Evolutionary conservation across 345 rosid species (phyloP), one percentile per base, ranked within the genome.

Genomic region (Rhodamnia argentea): DNA sequence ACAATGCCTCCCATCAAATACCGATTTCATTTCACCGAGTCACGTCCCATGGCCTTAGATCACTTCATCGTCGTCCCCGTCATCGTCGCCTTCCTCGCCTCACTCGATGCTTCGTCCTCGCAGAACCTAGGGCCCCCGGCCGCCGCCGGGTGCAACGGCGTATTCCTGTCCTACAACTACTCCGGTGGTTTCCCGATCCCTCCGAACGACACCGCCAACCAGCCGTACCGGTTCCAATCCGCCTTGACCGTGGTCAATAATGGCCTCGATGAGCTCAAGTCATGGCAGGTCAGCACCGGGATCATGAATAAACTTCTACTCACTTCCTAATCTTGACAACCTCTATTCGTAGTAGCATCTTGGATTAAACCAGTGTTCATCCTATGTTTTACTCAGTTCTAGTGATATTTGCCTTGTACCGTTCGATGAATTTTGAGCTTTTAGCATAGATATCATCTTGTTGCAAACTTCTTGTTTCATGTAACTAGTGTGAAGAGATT

Each of bases 201-300:
- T 1, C 93, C 93, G 7, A 85, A 55, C 13, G 89, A 90, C 84
- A 85, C 92, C 16, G 3, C 88, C 15, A 82, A 90, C 88, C 92
- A 90, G 56, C 86, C 92, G 10, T 88, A 89, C 89, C 70, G 93
- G 64, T 94, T 94, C 84, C 88, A 88, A 10, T 88, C 93, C 82
- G 88, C 85, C 1, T 40, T 87, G 15, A 88, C 86, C 1, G 86
- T 94, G 82, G 53, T 86, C 86, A 93, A 93, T 89, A 85, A 89
- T 53, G 94, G 93, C 7, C 88, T 82, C 8, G 82, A 88, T 4
- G 92, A 89, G 89, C 91, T 94, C 86, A 86, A 86, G 85, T 87
- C 91, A 5, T 93, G 93, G 96, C 88, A 90, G 87, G 88, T 90
- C 15, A 37, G 47, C 81, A 22, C 81, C 26, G 26, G 47, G 47